These are phyloP conservation scores for Cyberlindnera lachancei DNA, from an alignment of 805 yeast species.

Conservation along the genomic window DNA sequence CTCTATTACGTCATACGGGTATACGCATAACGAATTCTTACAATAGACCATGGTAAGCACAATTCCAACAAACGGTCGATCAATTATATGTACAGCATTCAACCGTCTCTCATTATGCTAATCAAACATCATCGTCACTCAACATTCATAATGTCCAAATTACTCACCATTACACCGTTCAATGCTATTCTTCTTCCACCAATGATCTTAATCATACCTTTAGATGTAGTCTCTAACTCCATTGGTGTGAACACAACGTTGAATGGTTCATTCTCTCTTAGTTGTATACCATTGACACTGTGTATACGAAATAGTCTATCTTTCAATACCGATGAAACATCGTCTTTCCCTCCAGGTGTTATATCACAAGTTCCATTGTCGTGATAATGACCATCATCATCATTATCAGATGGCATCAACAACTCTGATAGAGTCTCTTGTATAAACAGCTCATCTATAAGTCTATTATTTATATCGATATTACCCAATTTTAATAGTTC, in stretches of 20 bases:
- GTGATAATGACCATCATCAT: not conserved
- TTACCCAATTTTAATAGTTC: conserved; percentile 37
- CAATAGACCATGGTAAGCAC: too few species aligned
- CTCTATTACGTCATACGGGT: too few species aligned
- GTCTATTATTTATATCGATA: conserved; percentile 26
- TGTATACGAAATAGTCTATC: conserved; percentile 13
- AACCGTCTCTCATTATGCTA: too few species aligned
- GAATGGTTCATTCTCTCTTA: conserved; percentile 1
- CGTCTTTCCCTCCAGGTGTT: too few species aligned
- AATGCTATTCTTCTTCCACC: conserved; percentile 4
- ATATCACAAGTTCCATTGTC: too few species aligned
- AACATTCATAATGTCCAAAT: conserved; percentile 7
- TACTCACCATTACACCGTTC: conserved; percentile 7
- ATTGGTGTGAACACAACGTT: not conserved
- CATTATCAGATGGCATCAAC: too few species aligned
- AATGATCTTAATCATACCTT: conserved; percentile 4
- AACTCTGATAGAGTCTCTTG: too few species aligned
- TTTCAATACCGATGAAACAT: conserved; percentile 5
- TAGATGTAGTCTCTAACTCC: not conserved
- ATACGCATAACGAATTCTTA: too few species aligned
- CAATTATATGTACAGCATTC: too few species aligned
- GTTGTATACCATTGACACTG: conserved; percentile 18
- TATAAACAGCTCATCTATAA: not conserved
- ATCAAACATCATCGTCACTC: too few species aligned
- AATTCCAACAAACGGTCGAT: too few species aligned